Evolutionary conservation across 768 basidiomycete genomes (phyloP), one percentile per base, ranked within the genome.

Genomic region (Mycena sanguinolenta): DNA sequence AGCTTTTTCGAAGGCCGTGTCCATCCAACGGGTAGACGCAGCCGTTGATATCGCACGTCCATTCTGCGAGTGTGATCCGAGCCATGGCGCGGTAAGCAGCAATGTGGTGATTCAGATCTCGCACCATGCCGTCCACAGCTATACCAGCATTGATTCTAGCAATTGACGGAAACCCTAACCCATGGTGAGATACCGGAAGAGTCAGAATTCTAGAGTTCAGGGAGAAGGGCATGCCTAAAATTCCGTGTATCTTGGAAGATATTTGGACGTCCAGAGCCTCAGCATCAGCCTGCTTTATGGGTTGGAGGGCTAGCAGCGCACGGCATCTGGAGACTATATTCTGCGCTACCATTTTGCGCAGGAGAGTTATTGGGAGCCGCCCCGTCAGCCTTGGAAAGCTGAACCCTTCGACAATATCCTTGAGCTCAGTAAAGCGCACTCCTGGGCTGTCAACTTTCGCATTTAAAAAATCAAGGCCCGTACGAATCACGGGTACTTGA

Each of bases 21-120:
- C 67, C 63, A 28, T 73, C 72, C 1, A 73, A 38, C 0, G 72
- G 68, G 30, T 57, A 25, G 4, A 46, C 9, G 17, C 72, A 73
- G 8, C 52, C 7, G 50, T 67, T 70, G 3, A 73, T 42, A 1
- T 8, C n/a, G 53, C 73, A 74, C 3, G 63, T 69, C 74, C 73
- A 75, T 27, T 74, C 70, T 0, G 67, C 60, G 6, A 71, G 32
- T 0, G 74, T 72, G 25, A n/a, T n/a, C n/a, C n/a, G n/a, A 75
- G 72, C 74, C 72, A 75, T 64, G 5, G 14, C 3, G 0, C 72
- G 61, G 49, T 63, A 75, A 4, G 62, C 53, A 19, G 65, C 14
- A 3, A 75, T 69, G 60, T 75, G 74, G 30, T 75, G 74, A 27
- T 75, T 75, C 0, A 75, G 67, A n/a, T 71, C 65, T 0, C 73